Evolutionary conservation across 345 rosid genomes (phyloP), one percentile per base, ranked within the genome.

Genomic region (Eucalyptus coolabah): DNA sequence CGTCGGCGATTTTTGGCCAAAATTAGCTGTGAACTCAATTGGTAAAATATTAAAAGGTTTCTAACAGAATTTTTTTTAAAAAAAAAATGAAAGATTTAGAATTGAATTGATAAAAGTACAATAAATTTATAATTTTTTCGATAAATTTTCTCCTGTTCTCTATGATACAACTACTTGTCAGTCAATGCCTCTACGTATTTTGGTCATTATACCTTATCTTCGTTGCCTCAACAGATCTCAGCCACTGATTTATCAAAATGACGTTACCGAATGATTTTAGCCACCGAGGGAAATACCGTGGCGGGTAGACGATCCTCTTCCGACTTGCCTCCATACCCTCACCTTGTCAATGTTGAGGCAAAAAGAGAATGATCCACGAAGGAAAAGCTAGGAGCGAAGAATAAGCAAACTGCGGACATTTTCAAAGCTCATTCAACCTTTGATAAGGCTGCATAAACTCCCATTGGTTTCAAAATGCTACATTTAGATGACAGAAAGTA

Each of bases 1-100:
- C 6, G 3, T 50, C 19, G 3, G 3, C 0, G 0, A 50, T 50
- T 50, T 50, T 50, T 2, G 0, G 0, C 7, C 3, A 50, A 50
- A 50, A 50, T 50, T 50, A 50, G 8, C 18, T 0, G 3, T 50
- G 3, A 1, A 16, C 1, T 50, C 7, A 50, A 6, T 50, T 50
- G 3, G 3, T 0, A 50, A 50, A 50, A 6, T 16, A 50, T 16
- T 16, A 16, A 16, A 50, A 50, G 2, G 18, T 50, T 50, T 50
- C 6, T 50, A 50, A 50, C 0, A 15, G 18, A 14, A 50, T 50
- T 50, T n/a, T n/a, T n/a, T n/a, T n/a, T n/a, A n/a, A n/a, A 47
- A 50, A 2, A 15, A 15, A 50, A 50, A 2, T 15, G 18, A 15
- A 50, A 50, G 0, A 3, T 50, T 50, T 50, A 17, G 0, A 50